phyloP scores from a whole-genome alignment of 441 rosid species.

The Hura crepitans region DNA sequence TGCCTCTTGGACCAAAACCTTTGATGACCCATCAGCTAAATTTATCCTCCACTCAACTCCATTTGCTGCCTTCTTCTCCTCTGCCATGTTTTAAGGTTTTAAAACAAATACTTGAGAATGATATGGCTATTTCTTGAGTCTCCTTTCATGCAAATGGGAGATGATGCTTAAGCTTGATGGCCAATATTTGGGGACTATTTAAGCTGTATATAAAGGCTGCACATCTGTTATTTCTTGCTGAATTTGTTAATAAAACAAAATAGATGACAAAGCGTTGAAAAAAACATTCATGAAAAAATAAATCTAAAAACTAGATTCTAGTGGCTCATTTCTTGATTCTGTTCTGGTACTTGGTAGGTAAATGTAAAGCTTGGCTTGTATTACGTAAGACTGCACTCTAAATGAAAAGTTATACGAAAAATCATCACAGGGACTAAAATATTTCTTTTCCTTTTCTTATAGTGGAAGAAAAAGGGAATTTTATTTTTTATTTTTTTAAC shows the following conservation, averaged over 20 bases:
- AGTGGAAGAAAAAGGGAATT: too few species aligned
- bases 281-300: not conserved
- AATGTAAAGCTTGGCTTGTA: not conserved
- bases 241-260: not conserved
- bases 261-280: not conserved
- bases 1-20: slow-evolving; percentile 33
- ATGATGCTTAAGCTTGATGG: not conserved
- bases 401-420: too few species aligned
- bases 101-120: not conserved
- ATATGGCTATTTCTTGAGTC: not conserved
- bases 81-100: slow-evolving; percentile 25
- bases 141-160: slow-evolving; percentile 20
- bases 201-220: slow-evolving; percentile 11
- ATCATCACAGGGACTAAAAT: too few species aligned
- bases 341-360: too few species aligned
- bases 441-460: too few species aligned
- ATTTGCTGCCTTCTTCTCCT: too few species aligned
- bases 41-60: slow-evolving; percentile 46
- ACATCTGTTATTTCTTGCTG: not conserved
- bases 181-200: not conserved
- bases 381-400: not conserved
- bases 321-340: slow-evolving; percentile 15
- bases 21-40: slow-evolving; percentile 41
- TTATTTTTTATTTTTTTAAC: too few species aligned
- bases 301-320: slow-evolving; percentile 14